phyloP scores from a whole-genome alignment of 495 filamentous ascomycete species.

The Friedmanniomyces simplex region DNA sequence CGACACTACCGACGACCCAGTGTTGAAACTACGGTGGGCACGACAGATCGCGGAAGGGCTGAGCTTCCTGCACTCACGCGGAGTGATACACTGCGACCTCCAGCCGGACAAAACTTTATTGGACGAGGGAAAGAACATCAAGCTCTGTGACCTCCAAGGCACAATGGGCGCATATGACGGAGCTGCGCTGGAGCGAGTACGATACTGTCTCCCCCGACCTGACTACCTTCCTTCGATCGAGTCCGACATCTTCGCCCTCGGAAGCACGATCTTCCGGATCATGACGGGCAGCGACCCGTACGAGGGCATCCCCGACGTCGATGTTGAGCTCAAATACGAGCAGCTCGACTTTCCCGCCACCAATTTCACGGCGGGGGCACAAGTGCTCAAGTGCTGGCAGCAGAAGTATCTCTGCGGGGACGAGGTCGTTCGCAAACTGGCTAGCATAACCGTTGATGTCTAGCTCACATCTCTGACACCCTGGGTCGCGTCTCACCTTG shows the following conservation, averaged over 20 bases:
- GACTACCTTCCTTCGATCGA: neutral
- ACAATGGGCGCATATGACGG: neutral
- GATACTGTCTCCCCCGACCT: neutral
- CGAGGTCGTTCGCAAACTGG: neutral
- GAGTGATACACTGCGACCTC: neutral
- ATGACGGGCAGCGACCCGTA: conserved; percentile 10
- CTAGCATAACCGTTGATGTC: neutral
- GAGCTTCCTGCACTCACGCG: neutral
- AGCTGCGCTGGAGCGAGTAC: neutral
- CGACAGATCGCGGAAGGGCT: neutral
- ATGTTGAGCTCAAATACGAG: neutral
- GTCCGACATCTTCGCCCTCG: conserved; percentile 11
- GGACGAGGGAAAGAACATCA: conserved; percentile 8
- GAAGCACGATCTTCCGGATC: conserved; percentile 10
- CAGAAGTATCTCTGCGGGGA: neutral
- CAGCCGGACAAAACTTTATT: neutral
- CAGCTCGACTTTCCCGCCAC: neutral
- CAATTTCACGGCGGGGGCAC: neutral
- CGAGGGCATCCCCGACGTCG: neutral
- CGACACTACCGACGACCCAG: neutral
- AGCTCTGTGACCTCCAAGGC: conserved; percentile 11
- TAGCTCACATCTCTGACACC: neutral
- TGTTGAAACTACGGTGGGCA: neutral
- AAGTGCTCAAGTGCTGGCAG: neutral
- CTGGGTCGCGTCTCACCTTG: neutral